phyloP scores from a whole-genome alignment of 148 eudicot genomes.

The Chenopodium quinoa region DNA sequence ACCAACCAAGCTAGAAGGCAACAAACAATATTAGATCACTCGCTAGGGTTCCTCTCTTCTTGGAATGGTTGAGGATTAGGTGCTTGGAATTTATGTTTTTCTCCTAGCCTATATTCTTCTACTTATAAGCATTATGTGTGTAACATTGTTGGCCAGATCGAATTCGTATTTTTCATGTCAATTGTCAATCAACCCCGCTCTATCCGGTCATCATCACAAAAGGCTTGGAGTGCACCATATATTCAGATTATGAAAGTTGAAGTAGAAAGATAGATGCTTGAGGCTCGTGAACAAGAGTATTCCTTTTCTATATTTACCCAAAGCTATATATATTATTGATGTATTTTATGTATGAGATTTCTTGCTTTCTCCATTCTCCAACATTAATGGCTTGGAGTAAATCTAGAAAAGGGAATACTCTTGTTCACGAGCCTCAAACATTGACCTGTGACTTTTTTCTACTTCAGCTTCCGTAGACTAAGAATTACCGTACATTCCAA shows the following conservation, averaged over 20 bases:
- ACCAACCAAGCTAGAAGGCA: not conserved
- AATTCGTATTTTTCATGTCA: not conserved
- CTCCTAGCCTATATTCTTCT: not conserved
- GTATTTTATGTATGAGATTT: not conserved
- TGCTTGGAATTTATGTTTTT: not conserved
- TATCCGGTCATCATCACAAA: not conserved
- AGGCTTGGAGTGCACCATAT: not conserved
- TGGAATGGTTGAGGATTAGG: not conserved
- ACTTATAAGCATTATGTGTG: not conserved
- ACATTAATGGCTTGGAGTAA: slow-evolving; percentile 2
- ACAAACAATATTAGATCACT: not conserved
- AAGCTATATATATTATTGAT: not conserved
- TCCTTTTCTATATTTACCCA: not conserved
- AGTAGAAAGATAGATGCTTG: not conserved
- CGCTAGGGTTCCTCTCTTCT: not conserved
- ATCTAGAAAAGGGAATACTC: slow-evolving; percentile 1
- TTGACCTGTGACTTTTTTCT: not conserved
- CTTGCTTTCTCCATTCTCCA: not conserved
- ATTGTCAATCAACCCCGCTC: not conserved
- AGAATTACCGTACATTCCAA: not conserved
- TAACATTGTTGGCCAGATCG: not conserved
- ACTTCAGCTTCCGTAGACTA: not conserved
- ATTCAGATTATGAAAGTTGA: not conserved
- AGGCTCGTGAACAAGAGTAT: slow-evolving; percentile 18
- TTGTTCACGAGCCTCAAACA: slow-evolving; percentile 16